Conservation (phyloP, 768 basidiomycete genomes). For the Russula emetica region DNA sequence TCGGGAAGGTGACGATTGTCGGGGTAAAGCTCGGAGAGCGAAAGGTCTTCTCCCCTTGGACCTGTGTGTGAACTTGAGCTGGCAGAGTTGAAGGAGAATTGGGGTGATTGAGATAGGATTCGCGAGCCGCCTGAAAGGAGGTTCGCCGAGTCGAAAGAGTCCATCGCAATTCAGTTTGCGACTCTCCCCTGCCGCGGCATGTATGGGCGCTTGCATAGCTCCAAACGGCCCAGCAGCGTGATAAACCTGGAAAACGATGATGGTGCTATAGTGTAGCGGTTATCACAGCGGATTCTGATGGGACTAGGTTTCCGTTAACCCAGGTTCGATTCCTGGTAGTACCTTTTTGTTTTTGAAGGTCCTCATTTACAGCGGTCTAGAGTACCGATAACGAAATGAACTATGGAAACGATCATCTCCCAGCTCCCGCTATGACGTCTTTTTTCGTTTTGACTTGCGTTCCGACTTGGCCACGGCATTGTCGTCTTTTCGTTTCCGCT, state of each 20-base stretch:
- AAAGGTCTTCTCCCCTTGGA: conserved; percentile 48
- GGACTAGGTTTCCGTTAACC: conserved; percentile 16
- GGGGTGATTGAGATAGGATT: conserved; percentile 47
- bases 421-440: conserved; percentile 26
- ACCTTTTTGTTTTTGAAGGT: conserved; percentile 10
- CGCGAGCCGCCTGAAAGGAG: conserved; percentile 36
- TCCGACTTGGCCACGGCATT: conserved; percentile 21
- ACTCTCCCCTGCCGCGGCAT: too few relatives aligned
- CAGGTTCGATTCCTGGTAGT: conserved; percentile 29
- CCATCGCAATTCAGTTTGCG: conserved; percentile 29
- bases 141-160: conserved; percentile 33
- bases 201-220: background rate
- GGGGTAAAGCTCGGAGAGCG: conserved; percentile 53
- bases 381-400: background rate
- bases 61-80: conserved; percentile 37
- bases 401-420: background rate
- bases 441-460: conserved; percentile 32
- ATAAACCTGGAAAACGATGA: background rate
- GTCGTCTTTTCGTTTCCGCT: conserved; percentile 30
- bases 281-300: conserved; percentile 40
- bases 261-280: conserved; percentile 38
- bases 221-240: background rate
- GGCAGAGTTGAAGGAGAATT: conserved; percentile 28
- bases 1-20: conserved; percentile 35
- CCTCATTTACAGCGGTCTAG: too few relatives aligned